These are phyloP conservation scores for Salix caprea DNA, from an alignment of 345 rosid genomes.

Conservation along the genomic window DNA sequence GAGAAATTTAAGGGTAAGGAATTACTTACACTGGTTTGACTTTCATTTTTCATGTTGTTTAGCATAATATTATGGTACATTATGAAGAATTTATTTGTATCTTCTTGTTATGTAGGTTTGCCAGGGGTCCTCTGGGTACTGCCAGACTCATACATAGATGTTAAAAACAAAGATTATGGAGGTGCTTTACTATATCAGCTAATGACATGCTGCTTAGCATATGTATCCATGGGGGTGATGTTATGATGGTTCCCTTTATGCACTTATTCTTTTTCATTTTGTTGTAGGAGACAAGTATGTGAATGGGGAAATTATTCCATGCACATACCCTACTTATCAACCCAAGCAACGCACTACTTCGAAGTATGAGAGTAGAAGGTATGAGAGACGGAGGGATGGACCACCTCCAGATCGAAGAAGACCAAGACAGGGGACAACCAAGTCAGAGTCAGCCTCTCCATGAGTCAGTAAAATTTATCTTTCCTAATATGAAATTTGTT, in stretches of 20 bases:
- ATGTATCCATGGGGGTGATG: no score
- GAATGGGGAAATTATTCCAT: conserved; percentile 90
- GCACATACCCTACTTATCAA: conserved; percentile 90
- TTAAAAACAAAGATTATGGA: conserved; percentile 97
- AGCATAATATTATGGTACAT: no score
- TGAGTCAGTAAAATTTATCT: conserved; percentile 10
- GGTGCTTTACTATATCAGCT: conserved; percentile 33
- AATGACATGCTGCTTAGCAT: not conserved
- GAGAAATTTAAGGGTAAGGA: conserved; percentile 79
- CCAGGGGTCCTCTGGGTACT: conserved; percentile 98
- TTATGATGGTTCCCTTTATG: not conserved
- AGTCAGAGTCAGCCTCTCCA: conserved; percentile 50
- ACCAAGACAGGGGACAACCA: conserved; percentile 48
- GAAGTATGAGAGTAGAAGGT: conserved; percentile 57
- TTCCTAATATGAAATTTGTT: not conserved
- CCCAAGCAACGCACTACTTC: conserved; percentile 67
- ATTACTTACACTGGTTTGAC: no score
- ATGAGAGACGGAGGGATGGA: conserved; percentile 81
- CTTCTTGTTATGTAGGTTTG: conserved; percentile 50
- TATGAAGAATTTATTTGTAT: not conserved
- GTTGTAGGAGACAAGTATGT: conserved; percentile 75
- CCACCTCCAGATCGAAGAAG: conserved; percentile 66
- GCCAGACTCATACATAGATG: conserved; percentile 93
- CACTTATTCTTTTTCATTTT: not conserved
- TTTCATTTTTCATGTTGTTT: no score